These are phyloP conservation scores for Yamadazyma spencermartinsiae DNA, from an alignment of 1,139 yeast genomes.

Conservation along the genomic window DNA sequence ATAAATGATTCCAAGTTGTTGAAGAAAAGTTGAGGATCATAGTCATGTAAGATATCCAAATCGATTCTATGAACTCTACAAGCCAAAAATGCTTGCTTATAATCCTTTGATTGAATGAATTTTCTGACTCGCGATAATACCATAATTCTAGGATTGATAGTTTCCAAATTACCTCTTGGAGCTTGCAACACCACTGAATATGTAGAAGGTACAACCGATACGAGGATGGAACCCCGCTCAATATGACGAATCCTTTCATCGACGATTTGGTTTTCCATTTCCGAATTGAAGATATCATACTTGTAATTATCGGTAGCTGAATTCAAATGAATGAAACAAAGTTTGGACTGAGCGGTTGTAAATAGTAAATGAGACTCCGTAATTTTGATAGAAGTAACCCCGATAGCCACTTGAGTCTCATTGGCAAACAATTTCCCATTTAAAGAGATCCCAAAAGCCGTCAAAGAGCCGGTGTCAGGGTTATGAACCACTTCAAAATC, in stretches of 20 bases:
- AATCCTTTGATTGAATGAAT: slow-evolving; percentile 57
- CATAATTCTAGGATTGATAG: slow-evolving; percentile 90
- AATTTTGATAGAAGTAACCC: slow-evolving; percentile 79
- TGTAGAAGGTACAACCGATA: slow-evolving; percentile 78
- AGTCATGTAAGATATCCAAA: slow-evolving; percentile 86
- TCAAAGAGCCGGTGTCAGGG: slow-evolving; percentile 26
- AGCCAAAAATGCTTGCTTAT: slow-evolving; percentile 69
- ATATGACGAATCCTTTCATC: slow-evolving; percentile 88
- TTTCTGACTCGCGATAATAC: slow-evolving; percentile 81
- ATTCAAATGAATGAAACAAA: slow-evolving; percentile 78
- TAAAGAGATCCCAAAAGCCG: slow-evolving; percentile 70
- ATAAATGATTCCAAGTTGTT: slow-evolving; percentile 68
- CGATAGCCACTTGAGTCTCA: slow-evolving; percentile 60
- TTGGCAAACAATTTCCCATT: slow-evolving; percentile 76
- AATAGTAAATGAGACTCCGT: slow-evolving; percentile 74
- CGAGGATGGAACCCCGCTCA: slow-evolving; percentile 86
- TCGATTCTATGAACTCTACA: slow-evolving; percentile 94
- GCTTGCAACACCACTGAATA: slow-evolving; percentile 88
- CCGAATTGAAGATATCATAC: slow-evolving; percentile 23
- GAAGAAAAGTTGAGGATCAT: slow-evolving; percentile 69
- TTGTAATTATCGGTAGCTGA: slow-evolving; percentile 34
- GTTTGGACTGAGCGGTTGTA: slow-evolving; percentile 85
- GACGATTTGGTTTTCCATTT: slow-evolving; percentile 20
- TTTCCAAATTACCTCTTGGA: slow-evolving; percentile 93
- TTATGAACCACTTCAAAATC: slow-evolving; percentile 54